Conservation (phyloP, 805 yeast species). For the Myxozyma kluyveri region DNA sequence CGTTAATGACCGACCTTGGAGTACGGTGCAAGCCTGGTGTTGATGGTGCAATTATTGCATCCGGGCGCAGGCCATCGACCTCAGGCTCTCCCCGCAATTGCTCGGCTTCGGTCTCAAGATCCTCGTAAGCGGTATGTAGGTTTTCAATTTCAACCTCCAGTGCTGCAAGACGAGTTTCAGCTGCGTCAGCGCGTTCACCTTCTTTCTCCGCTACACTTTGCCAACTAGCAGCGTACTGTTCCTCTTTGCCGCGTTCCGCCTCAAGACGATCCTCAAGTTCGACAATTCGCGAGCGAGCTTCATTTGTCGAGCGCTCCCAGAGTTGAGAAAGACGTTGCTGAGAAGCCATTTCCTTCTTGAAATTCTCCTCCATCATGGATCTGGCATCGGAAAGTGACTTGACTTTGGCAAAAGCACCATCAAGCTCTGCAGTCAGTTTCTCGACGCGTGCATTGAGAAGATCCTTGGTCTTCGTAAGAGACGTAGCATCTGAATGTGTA, state of each 20-base stretch:
- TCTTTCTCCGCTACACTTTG: constrained; percentile 41
- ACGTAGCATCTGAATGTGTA: constrained; percentile 37
- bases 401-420: constrained; percentile 46
- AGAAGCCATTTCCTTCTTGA: constrained; percentile 54
- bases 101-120: constrained; percentile 3
- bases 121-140: constrained; percentile 28
- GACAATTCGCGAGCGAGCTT: constrained; percentile 50
- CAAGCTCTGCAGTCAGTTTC: constrained; percentile 42
- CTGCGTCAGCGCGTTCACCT: constrained; percentile 40
- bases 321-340: constrained; percentile 62
- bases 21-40: constrained; percentile 6
- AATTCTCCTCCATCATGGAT: constrained; percentile 48
- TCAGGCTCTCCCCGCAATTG: constrained; percentile 1
- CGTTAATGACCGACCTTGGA: constrained; percentile 9
- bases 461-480: constrained; percentile 36
- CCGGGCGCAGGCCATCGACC: background rate
- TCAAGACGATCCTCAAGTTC: constrained; percentile 53
- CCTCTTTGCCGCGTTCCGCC: constrained; percentile 43
- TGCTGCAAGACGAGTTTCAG: constrained; percentile 43
- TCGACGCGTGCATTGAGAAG: constrained; percentile 40
- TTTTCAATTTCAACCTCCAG: constrained; percentile 45
- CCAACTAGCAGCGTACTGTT: constrained; percentile 40
- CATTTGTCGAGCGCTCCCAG: constrained; percentile 53
- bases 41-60: constrained; percentile 9
- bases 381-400: constrained; percentile 49